These are phyloP conservation scores for Aspergillus kassunensis DNA, from an alignment of 495 filamentous ascomycete genomes.

Conservation along the genomic window DNA sequence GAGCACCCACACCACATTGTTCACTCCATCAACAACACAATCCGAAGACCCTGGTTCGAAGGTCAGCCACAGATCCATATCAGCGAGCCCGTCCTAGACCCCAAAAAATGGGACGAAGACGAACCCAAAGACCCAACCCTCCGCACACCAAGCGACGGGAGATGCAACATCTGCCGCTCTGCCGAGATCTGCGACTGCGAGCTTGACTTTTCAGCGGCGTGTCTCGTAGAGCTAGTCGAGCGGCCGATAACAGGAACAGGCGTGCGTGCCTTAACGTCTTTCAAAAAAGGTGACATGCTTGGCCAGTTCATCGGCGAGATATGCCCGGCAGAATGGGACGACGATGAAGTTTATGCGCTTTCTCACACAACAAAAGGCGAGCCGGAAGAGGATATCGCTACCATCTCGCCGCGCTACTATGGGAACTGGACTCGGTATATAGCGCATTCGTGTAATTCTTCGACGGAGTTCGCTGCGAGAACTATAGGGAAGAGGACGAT, in stretches of 20 bases:
- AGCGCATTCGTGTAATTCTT: slow-evolving; percentile 68
- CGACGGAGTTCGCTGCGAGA: slow-evolving; percentile 16
- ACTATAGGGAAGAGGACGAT: slow-evolving; percentile 23
- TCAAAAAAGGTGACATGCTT: slow-evolving; percentile 24
- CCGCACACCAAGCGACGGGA: slow-evolving; percentile 2
- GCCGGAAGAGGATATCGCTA: neutral
- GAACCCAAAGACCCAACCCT: slow-evolving; percentile 10
- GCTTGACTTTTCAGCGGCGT: slow-evolving; percentile 12
- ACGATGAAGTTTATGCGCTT: slow-evolving; percentile 9
- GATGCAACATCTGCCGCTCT: slow-evolving; percentile 20
- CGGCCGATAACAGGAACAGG: slow-evolving; percentile 29
- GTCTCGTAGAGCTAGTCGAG: slow-evolving; percentile 33
- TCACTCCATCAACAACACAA: neutral
- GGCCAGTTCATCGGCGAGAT: slow-evolving; percentile 32
- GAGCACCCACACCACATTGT: slow-evolving; percentile 26
- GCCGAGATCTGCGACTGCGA: slow-evolving; percentile 16
- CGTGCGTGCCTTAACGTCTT: slow-evolving; percentile 27
- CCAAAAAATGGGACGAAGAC: slow-evolving; percentile 4
- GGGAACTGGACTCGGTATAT: slow-evolving; percentile 63
- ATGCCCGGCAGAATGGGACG: slow-evolving; percentile 7
- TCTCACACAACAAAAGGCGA: neutral
- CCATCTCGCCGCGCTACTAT: slow-evolving; percentile 10
- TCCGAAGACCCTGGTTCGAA: slow-evolving; percentile 15
- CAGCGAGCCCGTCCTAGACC: slow-evolving; percentile 12
- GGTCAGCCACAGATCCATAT: slow-evolving; percentile 18